These are phyloP conservation scores for Suillus discolor DNA, from an alignment of 768 basidiomycete species.

Conservation along the genomic window DNA sequence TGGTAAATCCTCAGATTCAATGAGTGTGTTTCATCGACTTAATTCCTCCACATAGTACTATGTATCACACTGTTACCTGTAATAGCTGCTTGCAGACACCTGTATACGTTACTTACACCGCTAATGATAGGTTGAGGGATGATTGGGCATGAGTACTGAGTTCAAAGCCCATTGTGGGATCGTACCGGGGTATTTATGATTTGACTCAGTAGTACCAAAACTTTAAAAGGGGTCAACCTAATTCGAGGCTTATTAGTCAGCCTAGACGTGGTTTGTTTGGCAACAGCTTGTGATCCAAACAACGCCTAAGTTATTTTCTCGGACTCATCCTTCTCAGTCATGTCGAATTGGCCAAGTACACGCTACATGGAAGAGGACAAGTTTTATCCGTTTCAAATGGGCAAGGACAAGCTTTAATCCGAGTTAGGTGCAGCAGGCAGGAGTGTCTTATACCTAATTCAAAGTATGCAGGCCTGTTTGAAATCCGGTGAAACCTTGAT, in stretches of 20 bases:
- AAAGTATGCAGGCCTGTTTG: not conserved
- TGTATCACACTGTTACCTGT: too few relatives aligned
- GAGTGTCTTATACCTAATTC: not conserved
- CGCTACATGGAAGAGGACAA: too few relatives aligned
- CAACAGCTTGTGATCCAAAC: constrained; percentile 2
- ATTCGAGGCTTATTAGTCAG: too few relatives aligned
- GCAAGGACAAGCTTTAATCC: not conserved
- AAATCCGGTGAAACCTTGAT: not conserved
- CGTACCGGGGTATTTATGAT: not conserved
- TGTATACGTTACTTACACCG: too few relatives aligned
- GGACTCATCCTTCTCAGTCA: too few relatives aligned
- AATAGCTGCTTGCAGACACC: too few relatives aligned
- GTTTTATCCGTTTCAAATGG: not conserved
- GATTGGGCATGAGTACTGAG: not conserved
- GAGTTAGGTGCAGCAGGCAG: not conserved
- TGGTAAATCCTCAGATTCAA: not conserved
- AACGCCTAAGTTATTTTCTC: not conserved
- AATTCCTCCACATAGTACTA: not conserved
- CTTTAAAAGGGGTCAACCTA: too few relatives aligned
- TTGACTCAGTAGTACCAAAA: not conserved
- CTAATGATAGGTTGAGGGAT: too few relatives aligned
- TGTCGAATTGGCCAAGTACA: too few relatives aligned
- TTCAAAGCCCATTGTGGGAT: not conserved
- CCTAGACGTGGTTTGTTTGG: not conserved
- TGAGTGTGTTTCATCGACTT: not conserved